Conservation (phyloP, 495 filamentous ascomycete species). For the Friedmanniomyces simplex region DNA sequence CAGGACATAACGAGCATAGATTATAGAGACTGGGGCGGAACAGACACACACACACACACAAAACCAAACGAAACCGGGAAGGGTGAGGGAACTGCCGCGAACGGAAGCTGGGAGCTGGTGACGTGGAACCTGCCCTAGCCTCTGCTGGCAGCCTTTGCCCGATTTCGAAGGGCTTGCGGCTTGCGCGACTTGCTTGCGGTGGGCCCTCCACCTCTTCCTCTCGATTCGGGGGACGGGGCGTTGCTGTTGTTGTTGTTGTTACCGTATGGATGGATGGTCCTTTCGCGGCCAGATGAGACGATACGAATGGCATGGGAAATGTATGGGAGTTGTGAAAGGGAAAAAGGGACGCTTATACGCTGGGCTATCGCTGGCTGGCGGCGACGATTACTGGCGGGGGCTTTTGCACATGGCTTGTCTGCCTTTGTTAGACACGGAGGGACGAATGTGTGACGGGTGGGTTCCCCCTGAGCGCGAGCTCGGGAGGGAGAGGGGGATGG, state of each 20-base stretch:
- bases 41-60: not conserved
- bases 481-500: too few species aligned
- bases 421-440: too few species aligned
- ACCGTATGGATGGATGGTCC: not conserved
- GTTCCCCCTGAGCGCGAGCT: too few species aligned
- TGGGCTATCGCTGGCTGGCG: too few species aligned
- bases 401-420: too few species aligned
- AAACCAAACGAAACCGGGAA: too few species aligned
- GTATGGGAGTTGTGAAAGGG: not conserved
- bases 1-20: conserved; percentile 11
- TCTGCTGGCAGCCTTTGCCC: not conserved
- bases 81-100: too few species aligned
- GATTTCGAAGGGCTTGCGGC: too few species aligned
- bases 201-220: too few species aligned
- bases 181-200: not conserved
- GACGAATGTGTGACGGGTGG: too few species aligned
- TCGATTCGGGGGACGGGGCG: too few species aligned
- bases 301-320: not conserved
- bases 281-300: not conserved
- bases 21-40: not conserved
- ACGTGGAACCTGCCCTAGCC: not conserved
- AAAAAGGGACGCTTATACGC: not conserved
- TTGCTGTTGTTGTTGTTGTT: not conserved
- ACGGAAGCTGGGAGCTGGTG: not conserved
- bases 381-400: too few species aligned